These are phyloP conservation scores for Melaleuca alternifolia DNA, from an alignment of 345 rosid genomes.

Conservation along the genomic window DNA sequence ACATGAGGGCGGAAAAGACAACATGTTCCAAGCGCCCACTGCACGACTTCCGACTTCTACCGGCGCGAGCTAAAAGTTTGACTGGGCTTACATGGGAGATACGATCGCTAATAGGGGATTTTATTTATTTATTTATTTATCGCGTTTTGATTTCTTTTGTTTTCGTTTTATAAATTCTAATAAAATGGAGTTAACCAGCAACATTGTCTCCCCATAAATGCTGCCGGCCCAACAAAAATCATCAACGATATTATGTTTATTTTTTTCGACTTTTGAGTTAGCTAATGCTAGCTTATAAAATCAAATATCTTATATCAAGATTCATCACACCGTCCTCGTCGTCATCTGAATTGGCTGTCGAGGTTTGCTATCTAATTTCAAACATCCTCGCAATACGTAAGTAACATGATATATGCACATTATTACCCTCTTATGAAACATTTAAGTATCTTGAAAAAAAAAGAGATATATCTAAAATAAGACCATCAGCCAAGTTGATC, in stretches of 20 bases:
- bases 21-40: accelerated
- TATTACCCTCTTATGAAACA: accelerated
- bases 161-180: neutral
- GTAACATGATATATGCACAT: neutral
- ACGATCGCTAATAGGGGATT: accelerated
- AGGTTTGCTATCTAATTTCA: neutral
- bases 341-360: neutral
- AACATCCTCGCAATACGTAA: neutral
- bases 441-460: neutral
- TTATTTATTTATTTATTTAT: neutral
- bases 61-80: neutral
- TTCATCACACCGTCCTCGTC: neutral
- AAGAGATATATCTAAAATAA: neutral
- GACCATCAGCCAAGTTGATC: neutral
- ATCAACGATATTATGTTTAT: neutral
- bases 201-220: neutral
- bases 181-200: neutral
- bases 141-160: neutral
- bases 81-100: neutral
- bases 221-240: neutral
- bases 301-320: neutral
- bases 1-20: neutral
- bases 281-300: no score
- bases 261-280: neutral
- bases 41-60: neutral